Conservation (phyloP, 2,329 filamentous ascomycete genomes). For the Cercospora nicotianae region DNA sequence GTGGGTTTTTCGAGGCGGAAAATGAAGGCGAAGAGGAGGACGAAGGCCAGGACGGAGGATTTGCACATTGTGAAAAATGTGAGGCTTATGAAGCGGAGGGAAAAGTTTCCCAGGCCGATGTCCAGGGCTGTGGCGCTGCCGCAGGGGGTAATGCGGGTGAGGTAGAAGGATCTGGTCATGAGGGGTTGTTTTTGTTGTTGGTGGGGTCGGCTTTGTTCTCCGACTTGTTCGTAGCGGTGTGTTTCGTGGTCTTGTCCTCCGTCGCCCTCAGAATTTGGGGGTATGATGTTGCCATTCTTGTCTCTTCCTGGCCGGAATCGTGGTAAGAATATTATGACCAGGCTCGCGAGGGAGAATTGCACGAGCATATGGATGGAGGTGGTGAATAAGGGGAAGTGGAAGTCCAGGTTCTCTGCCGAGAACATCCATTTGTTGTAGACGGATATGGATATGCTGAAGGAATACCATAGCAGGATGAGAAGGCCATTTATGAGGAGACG, state of each 20-base stretch:
- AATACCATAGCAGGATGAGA: conserved; percentile 83
- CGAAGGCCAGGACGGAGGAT: conserved; percentile 91
- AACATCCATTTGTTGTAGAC: conserved; percentile 99
- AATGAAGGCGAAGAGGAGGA: conserved; percentile 89
- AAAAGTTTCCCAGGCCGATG: conserved; percentile 94
- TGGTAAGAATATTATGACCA: conserved; percentile 80
- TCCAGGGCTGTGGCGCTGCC: conserved; percentile 91
- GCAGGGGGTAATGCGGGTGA: conserved; percentile 88
- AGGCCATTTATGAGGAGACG: conserved; percentile 70
- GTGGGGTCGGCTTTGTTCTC: conserved; percentile 14
- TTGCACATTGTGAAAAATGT: conserved; percentile 99
- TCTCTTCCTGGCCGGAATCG: conserved; percentile 69
- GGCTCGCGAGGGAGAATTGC: conserved; percentile 76
- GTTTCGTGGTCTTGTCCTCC: neutral
- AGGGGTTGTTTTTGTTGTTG: conserved; percentile 53
- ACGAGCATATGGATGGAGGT: conserved; percentile 95
- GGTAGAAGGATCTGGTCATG: conserved; percentile 88
- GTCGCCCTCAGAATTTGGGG: neutral
- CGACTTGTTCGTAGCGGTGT: conserved; percentile 23
- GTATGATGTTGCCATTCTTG: conserved; percentile 1
- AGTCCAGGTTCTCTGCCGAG: conserved; percentile 77
- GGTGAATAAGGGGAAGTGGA: conserved; percentile 91
- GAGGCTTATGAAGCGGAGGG: conserved; percentile 90
- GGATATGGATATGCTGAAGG: conserved; percentile 91
- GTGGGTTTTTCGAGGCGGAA: conserved; percentile 90